Evolutionary conservation across 2,329 filamentous ascomycete species (phyloP).

Genomic region (Fusarium dlaminii): DNA sequence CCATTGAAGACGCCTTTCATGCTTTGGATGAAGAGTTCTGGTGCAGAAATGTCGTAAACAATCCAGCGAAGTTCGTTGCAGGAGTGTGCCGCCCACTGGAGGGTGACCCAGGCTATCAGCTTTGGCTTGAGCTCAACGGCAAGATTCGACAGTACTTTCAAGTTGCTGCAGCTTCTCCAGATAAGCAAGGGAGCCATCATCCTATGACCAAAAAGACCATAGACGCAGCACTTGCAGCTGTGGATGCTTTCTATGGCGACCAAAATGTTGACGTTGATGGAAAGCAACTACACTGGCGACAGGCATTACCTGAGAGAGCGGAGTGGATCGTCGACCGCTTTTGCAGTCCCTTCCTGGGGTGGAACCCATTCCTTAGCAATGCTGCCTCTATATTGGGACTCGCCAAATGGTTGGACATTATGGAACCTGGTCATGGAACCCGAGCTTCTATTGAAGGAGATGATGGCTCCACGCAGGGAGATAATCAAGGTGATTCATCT

Average conservation of each 20-base stretch:
- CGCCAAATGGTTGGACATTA: neutral
- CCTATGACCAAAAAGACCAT: neutral
- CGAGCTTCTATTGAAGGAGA: neutral
- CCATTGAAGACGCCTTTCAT: neutral
- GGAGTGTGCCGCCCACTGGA: neutral
- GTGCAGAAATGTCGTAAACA: neutral
- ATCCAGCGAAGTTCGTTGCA: neutral
- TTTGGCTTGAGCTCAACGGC: neutral
- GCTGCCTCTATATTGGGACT: neutral
- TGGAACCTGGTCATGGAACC: neutral
- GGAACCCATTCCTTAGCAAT: neutral
- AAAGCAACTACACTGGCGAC: neutral
- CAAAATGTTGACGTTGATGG: accelerated
- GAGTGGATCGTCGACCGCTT: neutral
- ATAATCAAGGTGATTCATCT: neutral
- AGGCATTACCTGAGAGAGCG: neutral
- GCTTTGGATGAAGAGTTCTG: neutral
- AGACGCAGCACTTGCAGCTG: neutral
- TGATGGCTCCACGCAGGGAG: neutral
- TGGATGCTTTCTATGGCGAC: neutral
- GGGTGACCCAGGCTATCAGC: neutral
- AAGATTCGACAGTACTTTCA: neutral
- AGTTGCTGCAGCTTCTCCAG: neutral
- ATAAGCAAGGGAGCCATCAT: neutral
- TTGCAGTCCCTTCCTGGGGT: neutral